Evolutionary conservation across 2,329 filamentous ascomycete genomes (phyloP).

Genomic region (Plenodomus lindquistii): DNA sequence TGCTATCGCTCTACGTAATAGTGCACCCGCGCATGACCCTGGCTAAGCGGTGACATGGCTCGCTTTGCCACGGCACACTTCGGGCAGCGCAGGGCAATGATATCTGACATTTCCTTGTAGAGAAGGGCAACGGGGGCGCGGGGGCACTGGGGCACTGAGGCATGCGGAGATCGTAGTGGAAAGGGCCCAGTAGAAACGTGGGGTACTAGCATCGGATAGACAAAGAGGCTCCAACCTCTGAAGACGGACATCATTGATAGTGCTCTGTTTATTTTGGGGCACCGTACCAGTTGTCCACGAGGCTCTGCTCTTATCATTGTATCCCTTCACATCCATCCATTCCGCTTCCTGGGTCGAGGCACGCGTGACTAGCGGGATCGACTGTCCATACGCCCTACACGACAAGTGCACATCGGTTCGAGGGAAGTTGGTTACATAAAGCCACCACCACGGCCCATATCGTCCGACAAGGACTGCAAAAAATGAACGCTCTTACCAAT

Average conservation of each 20-base stretch:
- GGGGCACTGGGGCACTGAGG: conserved; percentile 13
- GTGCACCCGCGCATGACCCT: conserved; percentile 28
- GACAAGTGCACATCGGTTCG: conserved; percentile 2
- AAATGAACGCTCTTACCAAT: conserved; percentile 26
- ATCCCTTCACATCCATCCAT: not conserved
- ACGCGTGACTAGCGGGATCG: not conserved
- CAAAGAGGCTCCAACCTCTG: conserved; percentile 3
- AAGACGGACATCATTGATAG: not conserved
- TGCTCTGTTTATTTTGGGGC: not conserved
- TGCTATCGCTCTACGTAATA: not conserved
- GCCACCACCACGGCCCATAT: not conserved
- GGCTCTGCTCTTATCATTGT: not conserved
- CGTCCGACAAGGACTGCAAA: conserved; percentile 9
- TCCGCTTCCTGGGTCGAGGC: not conserved
- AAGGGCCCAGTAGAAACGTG: conserved; percentile 9
- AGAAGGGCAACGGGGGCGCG: not conserved
- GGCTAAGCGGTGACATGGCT: conserved; percentile 19
- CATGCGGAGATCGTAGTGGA: conserved; percentile 3
- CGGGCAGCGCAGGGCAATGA: conserved; percentile 26
- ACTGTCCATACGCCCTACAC: conserved; percentile 5
- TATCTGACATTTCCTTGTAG: conserved; percentile 5
- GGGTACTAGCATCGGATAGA: conserved; percentile 11
- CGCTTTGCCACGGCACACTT: conserved; percentile 39
- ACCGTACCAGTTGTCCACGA: not conserved
- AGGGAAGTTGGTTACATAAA: not conserved